Evolutionary conservation across 106 monocot species (phyloP).

Genomic region (Dioscorea zingiberensis): DNA sequence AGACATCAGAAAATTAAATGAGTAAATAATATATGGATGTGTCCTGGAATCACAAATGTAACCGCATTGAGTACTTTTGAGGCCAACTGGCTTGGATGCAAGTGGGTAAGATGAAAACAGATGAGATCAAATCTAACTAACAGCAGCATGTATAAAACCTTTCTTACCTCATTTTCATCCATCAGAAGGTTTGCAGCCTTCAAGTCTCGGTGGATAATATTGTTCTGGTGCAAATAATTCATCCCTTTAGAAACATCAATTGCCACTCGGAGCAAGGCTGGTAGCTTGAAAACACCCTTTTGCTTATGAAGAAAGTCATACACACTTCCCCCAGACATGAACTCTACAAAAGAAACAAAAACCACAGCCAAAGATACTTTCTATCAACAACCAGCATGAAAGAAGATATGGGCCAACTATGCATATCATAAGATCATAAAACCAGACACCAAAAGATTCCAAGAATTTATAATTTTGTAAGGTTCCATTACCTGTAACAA

Average conservation of each 20-base stretch:
- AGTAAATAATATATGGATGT: no score
- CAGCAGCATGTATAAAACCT: neutral
- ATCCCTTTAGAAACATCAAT: slow-evolving; percentile 96
- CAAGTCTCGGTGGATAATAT: slow-evolving; percentile 90
- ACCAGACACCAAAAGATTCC: neutral
- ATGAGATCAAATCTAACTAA: no score
- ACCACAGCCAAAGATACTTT: neutral
- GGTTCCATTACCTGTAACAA: slow-evolving; percentile 71
- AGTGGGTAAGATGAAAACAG: no score
- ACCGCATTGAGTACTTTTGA: no score
- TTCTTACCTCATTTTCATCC: slow-evolving; percentile 90
- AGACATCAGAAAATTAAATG: no score
- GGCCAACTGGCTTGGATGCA: no score
- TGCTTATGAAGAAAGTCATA: slow-evolving; percentile 92
- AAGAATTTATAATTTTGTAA: slow-evolving; percentile 3
- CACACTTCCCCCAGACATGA: slow-evolving; percentile 88
- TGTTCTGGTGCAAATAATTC: slow-evolving; percentile 93
- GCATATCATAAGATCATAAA: neutral
- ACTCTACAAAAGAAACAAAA: slow-evolving; percentile 46
- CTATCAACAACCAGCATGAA: slow-evolving; percentile 6
- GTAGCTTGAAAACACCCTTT: slow-evolving; percentile 69
- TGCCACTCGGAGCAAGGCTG: slow-evolving; percentile 69
- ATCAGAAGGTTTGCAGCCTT: slow-evolving; percentile 95
- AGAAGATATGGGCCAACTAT: neutral
- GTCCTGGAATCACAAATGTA: no score